Evolutionary conservation across 345 rosid genomes (phyloP).

Genomic region (Eutrema japonicum): DNA sequence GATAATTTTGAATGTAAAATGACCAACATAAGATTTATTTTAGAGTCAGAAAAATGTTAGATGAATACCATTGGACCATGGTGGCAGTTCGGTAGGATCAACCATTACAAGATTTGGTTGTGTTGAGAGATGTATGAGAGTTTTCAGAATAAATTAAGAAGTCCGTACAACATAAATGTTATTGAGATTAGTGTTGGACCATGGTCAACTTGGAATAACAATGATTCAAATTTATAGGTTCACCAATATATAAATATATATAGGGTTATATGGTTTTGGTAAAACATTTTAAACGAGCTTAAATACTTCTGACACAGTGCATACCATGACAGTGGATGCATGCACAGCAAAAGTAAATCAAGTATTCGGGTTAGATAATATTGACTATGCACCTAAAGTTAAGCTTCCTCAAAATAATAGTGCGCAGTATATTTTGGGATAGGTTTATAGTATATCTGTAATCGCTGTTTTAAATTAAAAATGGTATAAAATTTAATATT

Average conservation of each 20-base stretch:
- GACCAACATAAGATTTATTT: too few species aligned
- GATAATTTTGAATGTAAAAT: too few species aligned
- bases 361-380: not conserved
- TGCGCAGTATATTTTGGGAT: not conserved
- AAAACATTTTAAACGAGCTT: not conserved
- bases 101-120: not conserved
- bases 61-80: too few species aligned
- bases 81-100: too few species aligned
- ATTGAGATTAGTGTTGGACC: not conserved
- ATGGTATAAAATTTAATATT: too few species aligned
- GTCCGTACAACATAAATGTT: not conserved
- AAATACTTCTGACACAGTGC: conserved; percentile 1
- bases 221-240: not conserved
- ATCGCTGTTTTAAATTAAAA: too few species aligned
- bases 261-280: not conserved
- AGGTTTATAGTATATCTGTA: too few species aligned
- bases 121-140: not conserved
- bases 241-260: not conserved
- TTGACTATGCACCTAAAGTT: not conserved
- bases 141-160: too few species aligned
- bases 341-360: not conserved
- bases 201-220: not conserved
- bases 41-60: too few species aligned
- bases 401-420: conserved; percentile 3
- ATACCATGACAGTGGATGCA: not conserved